Base-by-base conservation (phyloP, 331 rosid genomes). In the Erythrophleum ivorense region DNA sequence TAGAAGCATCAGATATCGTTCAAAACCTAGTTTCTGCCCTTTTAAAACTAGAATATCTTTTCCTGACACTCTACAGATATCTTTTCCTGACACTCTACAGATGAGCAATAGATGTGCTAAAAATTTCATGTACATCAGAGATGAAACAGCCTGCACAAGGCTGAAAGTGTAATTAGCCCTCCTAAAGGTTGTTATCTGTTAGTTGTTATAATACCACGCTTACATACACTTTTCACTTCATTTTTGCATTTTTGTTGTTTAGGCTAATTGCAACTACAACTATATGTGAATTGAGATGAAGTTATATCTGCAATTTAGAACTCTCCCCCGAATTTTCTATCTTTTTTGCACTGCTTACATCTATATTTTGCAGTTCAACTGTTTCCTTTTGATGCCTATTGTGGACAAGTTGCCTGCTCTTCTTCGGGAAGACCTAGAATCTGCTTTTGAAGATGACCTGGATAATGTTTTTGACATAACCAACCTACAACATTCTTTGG, bases 311-410 rank as follows among this genome's bases (percentile, higher is more conserved):
- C 66, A 60, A 9, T 78, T 73, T 71, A 73, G 57, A 81, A 73
- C 70, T 74, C 29, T 14, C 18, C 19, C 54, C 21, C 63, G 29
- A 10, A 33, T 71, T 77, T 64, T 68, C 71, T 19, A n/a, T 21
- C 75, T 65, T 75, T 74, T 75, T 48, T 54, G 40, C 73, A 60
- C 24, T 68, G 77, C 65, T 78, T 71, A 29, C 57, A 36, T 67
- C 63, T 49, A 24, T 87, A 69, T 80, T 83, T 84, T 86, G 86
- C 97, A 95, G 99, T 95, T 93, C 89, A 92, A 95, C 86, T 93
- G 99, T 89, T 95, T 95, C 89, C 97, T 93, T 75, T 85, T 95
- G 84, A 95, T 95, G 99, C 99, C 97, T 16, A 97, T 95, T 50
- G 98, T 95, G 83, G 99, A 95, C 84, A 95, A 95, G 88, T 84